Evolutionary conservation across 1,139 yeast species (phyloP), one percentile per base, ranked within the genome.

Genomic region (Pichia sp.): DNA sequence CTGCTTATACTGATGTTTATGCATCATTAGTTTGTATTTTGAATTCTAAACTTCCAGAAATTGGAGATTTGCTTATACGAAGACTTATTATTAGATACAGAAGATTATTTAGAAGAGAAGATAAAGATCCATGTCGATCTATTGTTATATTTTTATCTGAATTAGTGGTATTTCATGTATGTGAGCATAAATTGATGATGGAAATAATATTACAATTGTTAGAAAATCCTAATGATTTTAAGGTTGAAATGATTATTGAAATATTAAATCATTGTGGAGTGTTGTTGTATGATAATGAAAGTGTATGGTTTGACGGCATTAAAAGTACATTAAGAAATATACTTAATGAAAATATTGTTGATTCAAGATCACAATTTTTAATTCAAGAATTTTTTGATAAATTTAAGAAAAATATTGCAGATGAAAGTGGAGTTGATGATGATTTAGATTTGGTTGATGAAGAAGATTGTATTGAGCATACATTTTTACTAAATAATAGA

Each of bases 11-110:
- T 0, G 63, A 74, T 1, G 67, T 74, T 1, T 78, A 74, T 55
- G 78, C 89, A 0, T 65, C 83, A 1, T 54, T 87, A 32, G 69
- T 74, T 0, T 70, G 80, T 6, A 68, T 82, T 1, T 46, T 87
- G 16, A 83, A 85, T 59, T 71, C 82, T 7, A 78, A 81, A 52
- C 57, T 85, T 6, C 93, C 94, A 0, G 74, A 74, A 32, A 63
- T 87, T 20, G 95, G 95, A 2, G 72, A 72, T 43, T 57, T 82
- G 5, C 49, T 85, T 28, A 59, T 70, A 0, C 59, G 69, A 7
- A 65, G 95, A 48, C 61, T 81, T 24, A 63, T 83, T 1, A 55
- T 80, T 4, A 79, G 72, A 45, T 84, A 85, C 59, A 69, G 82
- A 37, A 69, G 72, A 49, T 70, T 72, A 3, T 82, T 68, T 56